Percentiles rank a stretch among this genome's conserved stretches.
Conservation (phyloP, 768 basidiomycete species). For the Gymnopilus dilepis region DNA sequence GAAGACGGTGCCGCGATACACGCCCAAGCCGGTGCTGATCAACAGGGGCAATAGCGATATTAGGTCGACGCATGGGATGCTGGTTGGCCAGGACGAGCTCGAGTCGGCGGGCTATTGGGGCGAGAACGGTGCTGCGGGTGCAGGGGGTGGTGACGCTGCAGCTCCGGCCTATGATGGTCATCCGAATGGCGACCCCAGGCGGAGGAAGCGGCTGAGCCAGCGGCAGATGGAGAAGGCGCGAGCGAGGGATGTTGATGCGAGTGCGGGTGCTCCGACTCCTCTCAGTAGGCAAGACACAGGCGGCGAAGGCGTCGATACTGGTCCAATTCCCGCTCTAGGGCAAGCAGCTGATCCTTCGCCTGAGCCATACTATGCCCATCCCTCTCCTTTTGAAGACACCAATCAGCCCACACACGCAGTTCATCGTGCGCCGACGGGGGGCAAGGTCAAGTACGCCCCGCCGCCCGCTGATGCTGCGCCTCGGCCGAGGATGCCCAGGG, state of each 20-base stretch:
- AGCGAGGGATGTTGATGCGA: not conserved
- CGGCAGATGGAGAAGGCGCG: constrained; percentile 27
- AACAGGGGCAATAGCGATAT: not conserved
- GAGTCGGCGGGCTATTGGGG: not conserved
- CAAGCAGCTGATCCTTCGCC: not conserved
- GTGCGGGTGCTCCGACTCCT: not conserved
- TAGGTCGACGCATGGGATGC: not conserved
- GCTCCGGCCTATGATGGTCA: not conserved
- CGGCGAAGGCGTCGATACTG: not conserved
- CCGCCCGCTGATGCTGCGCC: not conserved
- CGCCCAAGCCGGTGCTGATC: not conserved
- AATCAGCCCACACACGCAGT: not conserved
- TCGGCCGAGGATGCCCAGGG: not conserved
- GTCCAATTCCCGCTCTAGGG: not conserved
- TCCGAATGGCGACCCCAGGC: not conserved
- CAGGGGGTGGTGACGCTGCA: not conserved
- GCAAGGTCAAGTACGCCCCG: not conserved
- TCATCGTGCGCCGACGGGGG: not conserved
- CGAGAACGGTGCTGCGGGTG: not conserved
- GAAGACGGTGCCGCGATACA: not conserved
- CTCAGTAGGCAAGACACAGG: not conserved
- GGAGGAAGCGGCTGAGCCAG: constrained; percentile 19
- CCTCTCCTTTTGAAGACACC: not conserved
- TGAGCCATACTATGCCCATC: not conserved
- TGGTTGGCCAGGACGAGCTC: not conserved